phyloP scores from a whole-genome alignment of 148 eudicot genomes.

The Fallopia convolvulus region DNA sequence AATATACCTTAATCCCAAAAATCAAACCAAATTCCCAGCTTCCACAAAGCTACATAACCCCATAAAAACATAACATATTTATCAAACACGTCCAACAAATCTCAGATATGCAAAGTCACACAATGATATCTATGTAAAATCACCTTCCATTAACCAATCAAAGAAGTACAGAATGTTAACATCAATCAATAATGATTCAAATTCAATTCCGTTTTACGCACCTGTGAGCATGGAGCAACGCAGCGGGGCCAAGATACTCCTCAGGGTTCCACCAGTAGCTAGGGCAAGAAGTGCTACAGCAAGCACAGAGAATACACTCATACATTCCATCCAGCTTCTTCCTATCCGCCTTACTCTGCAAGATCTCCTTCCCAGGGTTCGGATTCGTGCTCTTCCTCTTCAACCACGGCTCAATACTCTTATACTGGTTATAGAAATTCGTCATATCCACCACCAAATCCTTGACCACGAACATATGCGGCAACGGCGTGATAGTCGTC shows the following conservation, averaged over 20 bases:
- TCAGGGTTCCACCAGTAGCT: constrained; percentile 99
- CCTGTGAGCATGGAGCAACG: constrained; percentile 93
- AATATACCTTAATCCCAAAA: background rate
- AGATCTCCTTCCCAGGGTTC: constrained; percentile 63
- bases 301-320: constrained; percentile 92
- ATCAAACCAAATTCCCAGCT: background rate
- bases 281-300: constrained; percentile 95
- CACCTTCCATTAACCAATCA: background rate
- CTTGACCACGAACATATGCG: constrained; percentile 95
- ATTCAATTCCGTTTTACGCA: background rate
- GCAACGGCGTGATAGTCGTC: constrained; percentile 68
- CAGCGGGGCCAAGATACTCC: constrained; percentile 91
- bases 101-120: background rate
- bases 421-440: constrained; percentile 87
- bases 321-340: constrained; percentile 98
- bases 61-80: background rate
- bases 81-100: background rate
- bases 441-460: constrained; percentile 99
- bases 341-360: constrained; percentile 81
- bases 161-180: background rate
- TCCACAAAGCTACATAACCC: background rate
- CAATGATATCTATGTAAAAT: background rate
- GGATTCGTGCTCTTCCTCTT: constrained; percentile 65
- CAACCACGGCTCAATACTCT: constrained; percentile 97
- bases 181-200: background rate